phyloP scores from a whole-genome alignment of 768 basidiomycete species.

The Nidularia sp. region DNA sequence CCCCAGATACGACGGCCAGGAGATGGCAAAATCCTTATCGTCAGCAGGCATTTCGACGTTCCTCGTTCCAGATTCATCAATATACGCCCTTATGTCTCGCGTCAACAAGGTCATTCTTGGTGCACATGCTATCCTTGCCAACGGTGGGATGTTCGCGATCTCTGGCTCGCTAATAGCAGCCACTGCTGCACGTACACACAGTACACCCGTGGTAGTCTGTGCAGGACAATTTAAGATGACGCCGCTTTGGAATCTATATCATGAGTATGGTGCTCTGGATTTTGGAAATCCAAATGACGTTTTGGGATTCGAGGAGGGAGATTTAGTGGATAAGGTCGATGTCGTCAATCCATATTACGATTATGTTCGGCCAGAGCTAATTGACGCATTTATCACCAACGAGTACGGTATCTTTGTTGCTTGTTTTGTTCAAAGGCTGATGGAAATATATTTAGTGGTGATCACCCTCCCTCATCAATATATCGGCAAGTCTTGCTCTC shows the following conservation, averaged over 20 bases:
- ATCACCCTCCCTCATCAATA: constrained; percentile 93
- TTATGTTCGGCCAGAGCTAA: constrained; percentile 87
- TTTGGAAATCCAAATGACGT: constrained; percentile 63
- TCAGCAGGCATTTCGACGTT: constrained; percentile 87
- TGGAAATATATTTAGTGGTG: constrained; percentile 58
- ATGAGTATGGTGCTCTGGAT: constrained; percentile 81
- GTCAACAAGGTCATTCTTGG: constrained; percentile 96
- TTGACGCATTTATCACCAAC: constrained; percentile 94
- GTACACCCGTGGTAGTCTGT: constrained; percentile 89
- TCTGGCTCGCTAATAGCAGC: constrained; percentile 83
- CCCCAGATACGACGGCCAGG: constrained; percentile 75
- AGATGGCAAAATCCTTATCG: constrained; percentile 80
- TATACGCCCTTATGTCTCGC: constrained; percentile 94
- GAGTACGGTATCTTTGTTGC: constrained; percentile 59
- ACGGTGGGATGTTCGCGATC: constrained; percentile 92
- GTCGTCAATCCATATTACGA: constrained; percentile 97
- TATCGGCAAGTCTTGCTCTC: constrained; percentile 55
- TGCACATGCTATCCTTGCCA: constrained; percentile 93
- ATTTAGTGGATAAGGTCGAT: constrained; percentile 82
- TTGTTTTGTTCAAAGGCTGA: constrained; percentile 2
- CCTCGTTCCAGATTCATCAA: constrained; percentile 93
- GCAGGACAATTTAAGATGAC: constrained; percentile 97
- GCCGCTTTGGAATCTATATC: constrained; percentile 85
- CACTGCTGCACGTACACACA: constrained; percentile 83
- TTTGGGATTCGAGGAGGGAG: constrained; percentile 75